Evolutionary conservation across 208 protist species (phyloP).

Genomic region (Trypanosoma rangeli): DNA sequence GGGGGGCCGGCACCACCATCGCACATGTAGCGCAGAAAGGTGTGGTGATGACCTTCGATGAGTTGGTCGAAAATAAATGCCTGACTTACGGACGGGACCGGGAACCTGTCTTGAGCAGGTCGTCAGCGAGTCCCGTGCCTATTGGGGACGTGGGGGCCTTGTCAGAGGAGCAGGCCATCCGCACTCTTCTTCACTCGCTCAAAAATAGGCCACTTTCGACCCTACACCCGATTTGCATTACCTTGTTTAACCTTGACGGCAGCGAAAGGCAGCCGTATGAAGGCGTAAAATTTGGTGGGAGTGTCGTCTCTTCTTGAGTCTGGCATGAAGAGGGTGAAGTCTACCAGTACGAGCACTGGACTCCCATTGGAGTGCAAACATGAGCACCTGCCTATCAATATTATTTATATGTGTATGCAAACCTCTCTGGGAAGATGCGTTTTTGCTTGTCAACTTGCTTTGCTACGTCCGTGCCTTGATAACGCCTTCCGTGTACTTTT

Average conservation of each 20-base stretch:
- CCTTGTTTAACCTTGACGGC: constrained; percentile 88
- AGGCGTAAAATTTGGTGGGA: constrained; percentile 87
- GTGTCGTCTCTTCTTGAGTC: neutral
- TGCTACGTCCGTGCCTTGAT: too few relatives aligned
- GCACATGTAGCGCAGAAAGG: constrained; percentile 75
- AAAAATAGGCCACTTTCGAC: constrained; percentile 52
- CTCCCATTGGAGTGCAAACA: neutral
- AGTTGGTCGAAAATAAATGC: constrained; percentile 54
- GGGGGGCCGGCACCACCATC: constrained; percentile 74
- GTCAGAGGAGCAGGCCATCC: constrained; percentile 76
- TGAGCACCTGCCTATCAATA: neutral
- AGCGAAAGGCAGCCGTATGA: constrained; percentile 72
- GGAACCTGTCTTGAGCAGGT: constrained; percentile 35
- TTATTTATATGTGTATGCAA: too few relatives aligned
- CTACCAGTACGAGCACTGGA: neutral
- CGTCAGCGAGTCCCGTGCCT: constrained; percentile 40
- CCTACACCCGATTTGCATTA: constrained; percentile 75
- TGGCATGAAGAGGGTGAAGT: neutral
- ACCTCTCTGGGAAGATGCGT: too few relatives aligned
- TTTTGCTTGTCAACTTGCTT: too few relatives aligned
- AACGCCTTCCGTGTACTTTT: neutral
- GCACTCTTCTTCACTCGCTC: constrained; percentile 62
- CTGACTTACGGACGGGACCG: constrained; percentile 48
- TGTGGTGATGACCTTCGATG: constrained; percentile 89
- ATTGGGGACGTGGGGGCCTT: constrained; percentile 66